phyloP scores from a whole-genome alignment of 345 rosid genomes.

The Nephelium lappaceum region DNA sequence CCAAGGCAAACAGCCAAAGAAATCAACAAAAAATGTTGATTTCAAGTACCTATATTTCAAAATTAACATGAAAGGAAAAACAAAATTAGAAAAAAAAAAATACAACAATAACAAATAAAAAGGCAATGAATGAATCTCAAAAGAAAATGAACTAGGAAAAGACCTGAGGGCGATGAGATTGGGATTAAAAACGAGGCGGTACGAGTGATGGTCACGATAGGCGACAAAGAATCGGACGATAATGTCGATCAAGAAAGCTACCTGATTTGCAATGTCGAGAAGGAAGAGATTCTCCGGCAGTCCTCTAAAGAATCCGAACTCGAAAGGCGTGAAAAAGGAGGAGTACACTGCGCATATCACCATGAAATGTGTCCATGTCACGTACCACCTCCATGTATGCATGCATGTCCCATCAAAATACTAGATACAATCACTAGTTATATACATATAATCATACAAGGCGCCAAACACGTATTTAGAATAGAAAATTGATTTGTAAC shows the following conservation, averaged over 20 bases:
- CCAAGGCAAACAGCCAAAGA: slow-evolving; percentile 84
- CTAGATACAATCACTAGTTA: neutral
- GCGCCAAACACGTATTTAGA: neutral
- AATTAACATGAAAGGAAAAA: neutral
- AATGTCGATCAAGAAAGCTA: slow-evolving; percentile 74
- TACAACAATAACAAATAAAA: neutral
- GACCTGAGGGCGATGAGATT: slow-evolving; percentile 67
- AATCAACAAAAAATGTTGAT: slow-evolving; percentile 64
- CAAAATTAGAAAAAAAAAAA: neutral
- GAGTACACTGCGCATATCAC: slow-evolving; percentile 85
- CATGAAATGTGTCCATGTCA: slow-evolving; percentile 72
- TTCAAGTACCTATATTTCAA: slow-evolving; percentile 58
- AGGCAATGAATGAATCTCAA: too few relatives aligned
- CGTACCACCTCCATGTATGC: slow-evolving; percentile 56
- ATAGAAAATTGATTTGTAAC: too few relatives aligned
- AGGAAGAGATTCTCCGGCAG: slow-evolving; percentile 68
- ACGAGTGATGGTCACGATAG: slow-evolving; percentile 58
- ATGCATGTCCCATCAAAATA: too few relatives aligned
- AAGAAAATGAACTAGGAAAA: neutral
- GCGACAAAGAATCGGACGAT: slow-evolving; percentile 65
- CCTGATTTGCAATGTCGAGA: slow-evolving; percentile 72
- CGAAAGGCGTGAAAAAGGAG: slow-evolving; percentile 87
- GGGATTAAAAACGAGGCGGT: slow-evolving; percentile 53
- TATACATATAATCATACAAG: neutral
- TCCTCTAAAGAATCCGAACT: slow-evolving; percentile 88